Evolutionary conservation across 345 rosid species (phyloP).

Genomic region (Melaleuca alternifolia): DNA sequence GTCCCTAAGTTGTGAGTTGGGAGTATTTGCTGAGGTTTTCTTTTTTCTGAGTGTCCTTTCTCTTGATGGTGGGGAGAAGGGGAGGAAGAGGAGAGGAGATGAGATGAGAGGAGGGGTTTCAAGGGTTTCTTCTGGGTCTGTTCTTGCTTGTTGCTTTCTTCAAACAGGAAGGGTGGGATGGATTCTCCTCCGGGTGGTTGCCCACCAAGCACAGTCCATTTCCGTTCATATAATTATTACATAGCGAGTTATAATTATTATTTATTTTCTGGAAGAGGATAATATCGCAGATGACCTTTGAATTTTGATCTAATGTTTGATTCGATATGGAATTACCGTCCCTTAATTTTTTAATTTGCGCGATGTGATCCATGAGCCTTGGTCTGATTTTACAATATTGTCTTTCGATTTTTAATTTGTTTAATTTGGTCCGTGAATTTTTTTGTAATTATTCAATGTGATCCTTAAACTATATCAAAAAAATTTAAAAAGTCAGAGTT

Average conservation of each 20-base stretch:
- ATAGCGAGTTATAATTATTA: no score
- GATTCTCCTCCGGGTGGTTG: neutral
- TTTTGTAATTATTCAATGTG: neutral
- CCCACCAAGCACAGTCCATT: neutral
- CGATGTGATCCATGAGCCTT: accelerated
- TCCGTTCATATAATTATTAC: neutral
- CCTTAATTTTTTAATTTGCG: neutral
- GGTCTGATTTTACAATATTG: no score
- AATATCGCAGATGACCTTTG: neutral
- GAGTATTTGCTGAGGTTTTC: neutral
- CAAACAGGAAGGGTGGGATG: neutral
- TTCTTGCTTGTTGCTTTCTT: neutral
- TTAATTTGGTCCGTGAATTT: no score
- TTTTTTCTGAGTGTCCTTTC: neutral
- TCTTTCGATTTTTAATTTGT: no score
- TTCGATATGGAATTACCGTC: accelerated
- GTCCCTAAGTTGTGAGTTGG: neutral
- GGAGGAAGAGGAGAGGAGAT: neutral
- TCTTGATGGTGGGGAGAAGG: neutral
- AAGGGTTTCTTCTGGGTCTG: neutral
- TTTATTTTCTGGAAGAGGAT: neutral
- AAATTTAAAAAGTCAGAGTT: neutral
- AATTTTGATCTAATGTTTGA: neutral
- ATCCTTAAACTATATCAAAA: neutral
- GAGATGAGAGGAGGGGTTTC: neutral